Percentiles rank a stretch among this genome's conserved stretches.
Conservation (phyloP, 1,284 basidiomycete species). For the Apiotrichum montevideense region DNA sequence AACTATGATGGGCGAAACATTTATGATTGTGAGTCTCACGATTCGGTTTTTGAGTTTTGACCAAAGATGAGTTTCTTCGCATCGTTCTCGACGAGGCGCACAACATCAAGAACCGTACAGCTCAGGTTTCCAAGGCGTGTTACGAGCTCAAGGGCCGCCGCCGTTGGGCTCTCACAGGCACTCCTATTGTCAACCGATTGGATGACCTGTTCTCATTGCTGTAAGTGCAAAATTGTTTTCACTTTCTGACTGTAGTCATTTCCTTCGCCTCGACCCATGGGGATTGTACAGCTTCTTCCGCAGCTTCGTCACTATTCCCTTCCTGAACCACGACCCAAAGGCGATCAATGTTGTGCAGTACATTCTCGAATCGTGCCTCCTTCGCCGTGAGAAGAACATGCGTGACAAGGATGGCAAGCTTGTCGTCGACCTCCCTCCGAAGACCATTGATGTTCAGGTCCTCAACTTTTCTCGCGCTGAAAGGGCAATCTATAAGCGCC, state of each 20-base stretch:
- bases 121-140: constrained; percentile 83
- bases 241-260: constrained; percentile 56
- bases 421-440: constrained; percentile 83
- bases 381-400: constrained; percentile 94
- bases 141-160: constrained; percentile 73
- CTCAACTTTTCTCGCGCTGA: constrained; percentile 71
- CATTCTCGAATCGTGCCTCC: constrained; percentile 77
- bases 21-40: constrained; percentile 59
- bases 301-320: constrained; percentile 83
- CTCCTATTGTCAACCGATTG: constrained; percentile 90
- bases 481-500: constrained; percentile 64
- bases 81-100: constrained; percentile 74
- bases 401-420: constrained; percentile 76
- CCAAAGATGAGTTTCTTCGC: constrained; percentile 39
- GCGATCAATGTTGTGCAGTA: constrained; percentile 89
- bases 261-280: constrained; percentile 87
- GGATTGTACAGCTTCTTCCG: constrained; percentile 80
- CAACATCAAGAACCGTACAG: constrained; percentile 84
- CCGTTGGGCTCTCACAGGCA: constrained; percentile 89
- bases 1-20: constrained; percentile 51
- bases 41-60: constrained; percentile 1
- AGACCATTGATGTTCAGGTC: constrained; percentile 66
- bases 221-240: constrained; percentile 48
- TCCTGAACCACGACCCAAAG: constrained; percentile 77
- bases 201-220: constrained; percentile 87